Conservation (phyloP, 2,329 filamentous ascomycete genomes). For the Fusarium xylarioides region DNA sequence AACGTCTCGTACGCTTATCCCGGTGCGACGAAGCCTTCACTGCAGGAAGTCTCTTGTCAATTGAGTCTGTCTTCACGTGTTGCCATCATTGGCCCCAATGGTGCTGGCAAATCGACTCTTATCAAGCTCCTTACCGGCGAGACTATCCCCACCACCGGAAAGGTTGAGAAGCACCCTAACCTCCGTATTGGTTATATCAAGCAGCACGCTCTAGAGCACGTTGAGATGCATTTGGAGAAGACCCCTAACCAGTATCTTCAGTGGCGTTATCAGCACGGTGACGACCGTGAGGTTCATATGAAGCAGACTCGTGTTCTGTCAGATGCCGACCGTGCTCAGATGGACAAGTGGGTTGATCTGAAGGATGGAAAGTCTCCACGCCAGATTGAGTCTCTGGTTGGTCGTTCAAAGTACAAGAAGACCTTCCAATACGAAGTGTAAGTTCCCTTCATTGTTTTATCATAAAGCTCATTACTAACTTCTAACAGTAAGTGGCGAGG, state of each 20-base stretch:
- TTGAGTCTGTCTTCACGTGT: constrained; percentile 90
- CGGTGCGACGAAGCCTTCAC: constrained; percentile 85
- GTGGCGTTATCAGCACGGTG: constrained; percentile 97
- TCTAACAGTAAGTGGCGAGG: constrained; percentile 81
- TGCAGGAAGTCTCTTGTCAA: constrained; percentile 86
- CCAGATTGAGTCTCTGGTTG: constrained; percentile 88
- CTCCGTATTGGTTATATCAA: constrained; percentile 99
- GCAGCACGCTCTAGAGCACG: constrained; percentile 98
- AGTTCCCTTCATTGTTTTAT: constrained; percentile 45
- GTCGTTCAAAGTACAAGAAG: constrained; percentile 99
- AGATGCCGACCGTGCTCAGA: constrained; percentile 84
- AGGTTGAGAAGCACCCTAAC: constrained; percentile 98
- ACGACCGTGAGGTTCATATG: constrained; percentile 95
- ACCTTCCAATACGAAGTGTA: constrained; percentile 97
- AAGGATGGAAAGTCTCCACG: constrained; percentile 81
- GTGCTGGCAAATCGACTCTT: constrained; percentile 96
- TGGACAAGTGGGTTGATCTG: constrained; percentile 89
- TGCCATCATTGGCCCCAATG: constrained; percentile 96
- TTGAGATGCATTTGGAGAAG: constrained; percentile 99
- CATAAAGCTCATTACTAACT: constrained; percentile 41
- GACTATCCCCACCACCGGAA: constrained; percentile 81
- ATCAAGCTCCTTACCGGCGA: constrained; percentile 98
- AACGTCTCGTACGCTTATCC: constrained; percentile 95
- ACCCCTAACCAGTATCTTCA: constrained; percentile 98
- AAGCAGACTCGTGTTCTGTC: constrained; percentile 96